Evolutionary conservation across 768 basidiomycete species (phyloP).

Genomic region (Boletales sp.): DNA sequence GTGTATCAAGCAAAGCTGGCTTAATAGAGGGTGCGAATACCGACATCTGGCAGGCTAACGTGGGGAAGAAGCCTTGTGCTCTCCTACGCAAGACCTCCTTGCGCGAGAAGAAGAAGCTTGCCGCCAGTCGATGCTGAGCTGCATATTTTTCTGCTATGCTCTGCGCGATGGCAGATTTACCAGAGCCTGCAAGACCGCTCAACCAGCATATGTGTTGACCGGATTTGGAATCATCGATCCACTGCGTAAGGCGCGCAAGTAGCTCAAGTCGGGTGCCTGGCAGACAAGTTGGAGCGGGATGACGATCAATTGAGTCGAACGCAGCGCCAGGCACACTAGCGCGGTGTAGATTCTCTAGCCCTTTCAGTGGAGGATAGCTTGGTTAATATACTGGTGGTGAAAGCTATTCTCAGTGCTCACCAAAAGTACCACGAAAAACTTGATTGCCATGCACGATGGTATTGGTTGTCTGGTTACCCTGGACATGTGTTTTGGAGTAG

Average conservation of each 20-base stretch:
- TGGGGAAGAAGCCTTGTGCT: slow-evolving; percentile 24
- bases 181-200: slow-evolving; percentile 20
- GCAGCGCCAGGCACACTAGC: slow-evolving; percentile 11
- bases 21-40: slow-evolving; percentile 12
- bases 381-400: background rate
- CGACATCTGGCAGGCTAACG: slow-evolving; percentile 32
- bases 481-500: slow-evolving; percentile 4
- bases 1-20: slow-evolving; percentile 13
- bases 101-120: slow-evolving; percentile 34
- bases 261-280: slow-evolving; percentile 17
- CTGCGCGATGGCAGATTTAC: slow-evolving; percentile 27
- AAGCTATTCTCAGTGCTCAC: slow-evolving; percentile 1
- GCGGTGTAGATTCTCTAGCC: slow-evolving; percentile 12
- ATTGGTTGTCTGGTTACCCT: slow-evolving; percentile 12
- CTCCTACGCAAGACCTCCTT: slow-evolving; percentile 20
- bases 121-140: slow-evolving; percentile 22
- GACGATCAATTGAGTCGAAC: slow-evolving; percentile 16
- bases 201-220: slow-evolving; percentile 19
- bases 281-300: slow-evolving; percentile 19
- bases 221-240: slow-evolving; percentile 8
- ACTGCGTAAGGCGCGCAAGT: slow-evolving; percentile 12
- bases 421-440: slow-evolving; percentile 8
- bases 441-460: slow-evolving; percentile 21
- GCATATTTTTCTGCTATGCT: slow-evolving; percentile 24
- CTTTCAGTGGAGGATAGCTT: background rate